These are phyloP conservation scores for Paecilomyces dactylethromorphus DNA, from an alignment of 2,329 filamentous ascomycete genomes.

Conservation along the genomic window DNA sequence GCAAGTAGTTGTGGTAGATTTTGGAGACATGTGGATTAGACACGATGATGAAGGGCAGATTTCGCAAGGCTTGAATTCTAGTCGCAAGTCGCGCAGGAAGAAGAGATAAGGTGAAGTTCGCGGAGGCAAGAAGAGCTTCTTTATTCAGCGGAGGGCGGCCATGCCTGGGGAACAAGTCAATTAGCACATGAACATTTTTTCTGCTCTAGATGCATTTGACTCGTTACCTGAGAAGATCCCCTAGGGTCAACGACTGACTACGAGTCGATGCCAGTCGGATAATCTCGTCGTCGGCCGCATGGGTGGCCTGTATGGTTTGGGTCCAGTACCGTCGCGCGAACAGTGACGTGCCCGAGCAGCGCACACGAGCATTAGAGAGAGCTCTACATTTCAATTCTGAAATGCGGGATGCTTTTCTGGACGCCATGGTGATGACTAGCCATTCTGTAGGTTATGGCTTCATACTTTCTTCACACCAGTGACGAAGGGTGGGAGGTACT, in stretches of 20 bases:
- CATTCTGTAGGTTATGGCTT: neutral
- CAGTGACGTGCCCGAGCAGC: neutral
- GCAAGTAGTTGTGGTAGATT: slow-evolving; percentile 94
- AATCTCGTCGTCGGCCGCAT: slow-evolving; percentile 67
- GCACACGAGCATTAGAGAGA: neutral
- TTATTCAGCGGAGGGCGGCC: slow-evolving; percentile 80
- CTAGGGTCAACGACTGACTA: slow-evolving; percentile 74
- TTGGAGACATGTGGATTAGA: slow-evolving; percentile 92
- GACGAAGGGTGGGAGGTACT: neutral
- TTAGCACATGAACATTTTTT: neutral
- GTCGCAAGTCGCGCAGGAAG: slow-evolving; percentile 88
- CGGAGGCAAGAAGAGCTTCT: slow-evolving; percentile 74
- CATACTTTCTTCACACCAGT: neutral
- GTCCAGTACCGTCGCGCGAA: slow-evolving; percentile 24
- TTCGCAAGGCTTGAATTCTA: slow-evolving; percentile 85
- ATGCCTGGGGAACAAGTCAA: slow-evolving; percentile 40
- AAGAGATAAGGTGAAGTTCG: slow-evolving; percentile 90
- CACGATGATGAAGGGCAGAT: slow-evolving; percentile 94
- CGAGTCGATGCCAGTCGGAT: slow-evolving; percentile 68
- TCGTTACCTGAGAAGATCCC: slow-evolving; percentile 76
- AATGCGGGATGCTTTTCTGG: neutral
- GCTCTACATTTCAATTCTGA: neutral
- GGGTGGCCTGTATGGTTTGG: slow-evolving; percentile 41
- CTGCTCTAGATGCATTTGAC: neutral
- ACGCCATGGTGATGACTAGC: neutral